A percentile compares a stretch with the other conserved stretches of the same genome.
These are phyloP conservation scores for Pythium chondricola DNA, from an alignment of 352 stramenopile genomes.

Conservation along the genomic window DNA sequence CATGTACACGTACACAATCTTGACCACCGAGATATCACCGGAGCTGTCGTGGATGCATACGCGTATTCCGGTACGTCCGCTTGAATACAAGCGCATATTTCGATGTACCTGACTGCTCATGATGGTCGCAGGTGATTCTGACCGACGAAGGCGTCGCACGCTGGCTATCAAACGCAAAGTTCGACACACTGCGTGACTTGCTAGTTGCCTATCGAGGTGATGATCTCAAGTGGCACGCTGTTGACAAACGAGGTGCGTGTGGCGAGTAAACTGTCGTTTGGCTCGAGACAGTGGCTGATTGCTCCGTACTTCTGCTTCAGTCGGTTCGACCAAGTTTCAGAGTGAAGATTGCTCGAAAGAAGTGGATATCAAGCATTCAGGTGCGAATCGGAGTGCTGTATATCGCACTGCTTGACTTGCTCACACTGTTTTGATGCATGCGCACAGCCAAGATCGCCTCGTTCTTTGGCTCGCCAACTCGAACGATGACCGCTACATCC, in stretches of 20 bases:
- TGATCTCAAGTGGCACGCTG: slow-evolving; percentile 70
- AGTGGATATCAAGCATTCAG: slow-evolving; percentile 68
- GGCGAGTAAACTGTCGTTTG: too few relatives aligned
- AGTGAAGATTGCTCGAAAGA: slow-evolving; percentile 67
- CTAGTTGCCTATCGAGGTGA: slow-evolving; percentile 37
- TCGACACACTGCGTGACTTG: slow-evolving; percentile 45
- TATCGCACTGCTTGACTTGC: too few relatives aligned
- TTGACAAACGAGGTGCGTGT: slow-evolving; percentile 57
- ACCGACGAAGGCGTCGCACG: slow-evolving; percentile 43
- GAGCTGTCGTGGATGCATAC: slow-evolving; percentile 82
- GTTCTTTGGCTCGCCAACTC: slow-evolving; percentile 35
- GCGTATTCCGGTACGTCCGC: slow-evolving; percentile 60
- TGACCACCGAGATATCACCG: slow-evolving; percentile 69
- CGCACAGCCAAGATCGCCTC: slow-evolving; percentile 53
- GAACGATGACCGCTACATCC: neutral
- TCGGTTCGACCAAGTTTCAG: slow-evolving; percentile 64
- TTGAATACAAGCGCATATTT: too few relatives aligned
- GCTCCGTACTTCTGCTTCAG: neutral
- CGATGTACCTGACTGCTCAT: too few relatives aligned
- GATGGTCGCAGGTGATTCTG: slow-evolving; percentile 76
- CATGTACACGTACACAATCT: slow-evolving; percentile 82
- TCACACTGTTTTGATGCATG: neutral
- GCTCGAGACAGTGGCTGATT: too few relatives aligned
- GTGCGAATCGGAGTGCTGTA: slow-evolving; percentile 28
- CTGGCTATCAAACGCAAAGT: slow-evolving; percentile 66